Percentiles rank a stretch among this genome's conserved stretches.
Conservation (phyloP, 805 yeast genomes). For the Saccharomyces paradoxus region DNA sequence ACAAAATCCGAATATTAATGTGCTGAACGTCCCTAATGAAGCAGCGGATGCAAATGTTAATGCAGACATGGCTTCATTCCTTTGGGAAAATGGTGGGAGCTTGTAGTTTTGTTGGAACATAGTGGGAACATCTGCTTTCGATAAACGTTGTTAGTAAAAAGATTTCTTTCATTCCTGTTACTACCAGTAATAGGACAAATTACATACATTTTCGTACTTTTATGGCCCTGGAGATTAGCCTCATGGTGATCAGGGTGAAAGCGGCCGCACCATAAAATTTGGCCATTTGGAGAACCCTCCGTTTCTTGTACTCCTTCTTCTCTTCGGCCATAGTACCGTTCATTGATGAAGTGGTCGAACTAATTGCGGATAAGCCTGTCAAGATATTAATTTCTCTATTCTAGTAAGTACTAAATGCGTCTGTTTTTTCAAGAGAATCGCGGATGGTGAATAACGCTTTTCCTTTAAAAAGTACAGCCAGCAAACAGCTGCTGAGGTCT, state of each 20-base stretch:
- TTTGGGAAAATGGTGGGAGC: constrained; percentile 73
- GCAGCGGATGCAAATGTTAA: constrained; percentile 71
- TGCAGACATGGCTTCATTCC: constrained; percentile 77
- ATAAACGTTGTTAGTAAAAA: constrained; percentile 8
- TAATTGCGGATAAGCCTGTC: background rate
- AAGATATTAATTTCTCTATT: constrained; percentile 8
- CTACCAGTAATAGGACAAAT: too few species aligned
- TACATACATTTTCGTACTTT: constrained; percentile 54
- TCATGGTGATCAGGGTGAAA: constrained; percentile 59
- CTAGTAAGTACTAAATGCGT: background rate
- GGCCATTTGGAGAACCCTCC: constrained; percentile 65
- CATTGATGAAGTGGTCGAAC: background rate
- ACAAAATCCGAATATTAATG: constrained; percentile 62
- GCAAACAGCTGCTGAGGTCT: background rate
- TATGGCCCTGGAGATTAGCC: constrained; percentile 70
- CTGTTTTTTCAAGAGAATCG: background rate
- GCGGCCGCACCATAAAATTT: constrained; percentile 66
- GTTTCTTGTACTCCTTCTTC: constrained; percentile 39
- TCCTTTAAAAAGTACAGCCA: background rate
- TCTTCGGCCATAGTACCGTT: background rate
- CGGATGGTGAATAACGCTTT: background rate
- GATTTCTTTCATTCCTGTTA: background rate
- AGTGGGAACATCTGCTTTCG: constrained; percentile 47
- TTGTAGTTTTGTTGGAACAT: constrained; percentile 77
- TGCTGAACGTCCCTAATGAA: constrained; percentile 61